Base-by-base conservation (phyloP, 192 early-diverging fungal species). In the Geranomyces michiganensis region DNA sequence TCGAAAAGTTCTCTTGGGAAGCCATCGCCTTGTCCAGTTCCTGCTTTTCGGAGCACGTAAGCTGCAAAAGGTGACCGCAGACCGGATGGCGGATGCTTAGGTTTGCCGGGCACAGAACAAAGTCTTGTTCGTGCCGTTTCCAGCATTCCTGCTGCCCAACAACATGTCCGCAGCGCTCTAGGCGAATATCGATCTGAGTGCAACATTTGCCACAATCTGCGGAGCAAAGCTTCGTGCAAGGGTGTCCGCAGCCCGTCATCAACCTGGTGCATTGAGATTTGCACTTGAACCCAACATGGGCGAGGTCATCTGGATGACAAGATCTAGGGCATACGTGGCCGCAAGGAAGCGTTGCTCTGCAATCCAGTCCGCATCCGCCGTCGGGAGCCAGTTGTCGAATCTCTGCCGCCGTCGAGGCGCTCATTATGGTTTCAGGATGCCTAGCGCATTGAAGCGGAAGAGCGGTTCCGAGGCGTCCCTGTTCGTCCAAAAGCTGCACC, bases 281-380 rank as follows among this genome's bases (percentile, higher is more conserved):
- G 60, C 85, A 87, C 44, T 31, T 67, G n/a, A 84, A 73, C 0
- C 62, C 29, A 21, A 64, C n/a, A 67, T 88, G 87, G 0, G 71
- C 72, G 7, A 22, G 30, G 56, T 81, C 76, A 61, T 86, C 85
- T 3, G 86, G 76, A 62, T 88, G 86, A 48, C 86, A 82, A 62
- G 31, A 32, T 17, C 63, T 49, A 56, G 73, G 75, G 78, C 87
- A 89, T 17, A 63, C 33, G 53, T 89, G 87, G 24, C 87, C 87
- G 70, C 87, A 89, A 0, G 19, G 59, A 59, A 89, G 68, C 36
- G 24, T 64, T 14, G 49, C 24, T 27, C 53, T 72, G 60, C 87
- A 89, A n/a, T 73, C 59, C 12, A 51, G n/a, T 0, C 56, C 69
- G 47, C 87, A 89, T 15, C 87, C 87, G 12, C 85, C 87, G 56